Evolutionary conservation across 2,329 filamentous ascomycete species (phyloP).

Genomic region (Talaromyces sp.): DNA sequence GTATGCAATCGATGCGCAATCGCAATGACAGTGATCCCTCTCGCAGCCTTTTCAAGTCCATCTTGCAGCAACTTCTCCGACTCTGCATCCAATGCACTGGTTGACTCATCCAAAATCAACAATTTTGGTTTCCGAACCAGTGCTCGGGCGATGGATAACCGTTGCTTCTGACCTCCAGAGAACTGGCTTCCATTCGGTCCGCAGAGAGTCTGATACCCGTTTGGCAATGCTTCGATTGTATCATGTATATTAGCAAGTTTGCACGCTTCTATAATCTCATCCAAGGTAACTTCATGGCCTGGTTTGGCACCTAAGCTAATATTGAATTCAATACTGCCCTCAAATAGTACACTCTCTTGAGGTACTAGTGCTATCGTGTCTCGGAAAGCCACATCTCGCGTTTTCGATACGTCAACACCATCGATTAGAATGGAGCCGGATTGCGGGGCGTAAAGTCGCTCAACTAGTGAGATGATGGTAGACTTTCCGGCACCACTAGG

Average conservation of each 20-base stretch:
- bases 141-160: slow-evolving; percentile 57
- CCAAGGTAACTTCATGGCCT: slow-evolving; percentile 53
- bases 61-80: slow-evolving; percentile 49
- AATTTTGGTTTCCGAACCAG: slow-evolving; percentile 54
- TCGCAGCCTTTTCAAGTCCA: slow-evolving; percentile 33
- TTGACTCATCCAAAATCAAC: slow-evolving; percentile 60
- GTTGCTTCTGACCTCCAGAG: slow-evolving; percentile 58
- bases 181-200: slow-evolving; percentile 54
- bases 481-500: slow-evolving; percentile 66
- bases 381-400: slow-evolving; percentile 38
- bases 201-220: slow-evolving; percentile 63
- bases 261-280: slow-evolving; percentile 65
- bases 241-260: slow-evolving; percentile 68
- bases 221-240: slow-evolving; percentile 58
- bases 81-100: slow-evolving; percentile 56
- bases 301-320: slow-evolving; percentile 48
- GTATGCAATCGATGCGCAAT: slow-evolving; percentile 43
- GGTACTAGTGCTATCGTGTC: slow-evolving; percentile 47
- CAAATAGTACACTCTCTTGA: slow-evolving; percentile 48
- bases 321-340: slow-evolving; percentile 49
- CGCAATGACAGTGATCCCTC: slow-evolving; percentile 37
- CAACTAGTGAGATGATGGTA: slow-evolving; percentile 57
- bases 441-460: slow-evolving; percentile 54
- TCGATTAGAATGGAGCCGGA: slow-evolving; percentile 54
- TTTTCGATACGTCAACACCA: slow-evolving; percentile 45